Base-by-base conservation (phyloP, 2,329 filamentous ascomycete genomes). In the Rhinocladiella similis region DNA sequence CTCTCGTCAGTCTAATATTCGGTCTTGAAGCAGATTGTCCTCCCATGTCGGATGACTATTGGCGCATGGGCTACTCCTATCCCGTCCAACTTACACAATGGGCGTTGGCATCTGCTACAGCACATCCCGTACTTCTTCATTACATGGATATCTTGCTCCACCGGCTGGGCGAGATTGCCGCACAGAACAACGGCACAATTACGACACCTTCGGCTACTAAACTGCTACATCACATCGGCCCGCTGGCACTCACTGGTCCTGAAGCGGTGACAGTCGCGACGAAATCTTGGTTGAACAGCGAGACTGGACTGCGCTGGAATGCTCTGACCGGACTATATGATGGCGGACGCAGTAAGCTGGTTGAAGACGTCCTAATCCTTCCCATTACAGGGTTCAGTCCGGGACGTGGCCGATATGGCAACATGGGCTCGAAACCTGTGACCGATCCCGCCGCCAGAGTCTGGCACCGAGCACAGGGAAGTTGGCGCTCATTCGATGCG, bases 31-130 rank as follows among this genome's bases (percentile, higher is more conserved):
- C 67, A 3, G 69, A 72, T 48, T 68, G 61, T 39, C 48, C 58
- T 16, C 65, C 67, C 1, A 54, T 65, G 12, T 62, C 47, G 35
- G 63, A 70, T 47, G 38, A 50, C 5, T 70, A 69, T 53, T 72
- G 69, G 69, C 68, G 69, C n/a, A 66, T 68, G 65, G 69, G 69
- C 27, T 72, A 72, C 57, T 59, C 63, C 18, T 66, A 67, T 49
- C 67, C 69, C 2, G 55, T 71, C 14, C 69, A 72, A 49, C 56
- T 71, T 5, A 71, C 69, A 0, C 69, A 71, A 29, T 72, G 69
- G 69, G 60, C 68, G 0, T 61, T 72, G 5, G 69, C 69, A 1
- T 63, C 63, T 19, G 56, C 61, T 1, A 60, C 67, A 3, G 61
- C 64, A 1, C 69, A 72, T 43, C 66, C 68, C 1, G 53, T 69